Evolutionary conservation across 495 filamentous ascomycete genomes (phyloP), one percentile per base, ranked within the genome.

Genomic region (Tuber microsphaerosporum): DNA sequence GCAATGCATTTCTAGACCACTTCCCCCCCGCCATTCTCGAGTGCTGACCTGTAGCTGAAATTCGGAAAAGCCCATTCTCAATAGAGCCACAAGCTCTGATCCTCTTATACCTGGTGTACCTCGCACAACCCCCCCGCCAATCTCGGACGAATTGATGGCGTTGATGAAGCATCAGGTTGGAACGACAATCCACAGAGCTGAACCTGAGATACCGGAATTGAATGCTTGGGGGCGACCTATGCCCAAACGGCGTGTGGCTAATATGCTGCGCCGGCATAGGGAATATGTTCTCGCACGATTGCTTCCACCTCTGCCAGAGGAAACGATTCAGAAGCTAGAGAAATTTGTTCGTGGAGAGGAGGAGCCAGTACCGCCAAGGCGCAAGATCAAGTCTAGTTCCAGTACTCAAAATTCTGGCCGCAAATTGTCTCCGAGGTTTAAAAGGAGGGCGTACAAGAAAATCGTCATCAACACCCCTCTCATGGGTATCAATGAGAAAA

Each of bases 231-330:
- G 87, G 2, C 85, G 85, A 7, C 88, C 88, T 0, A 81, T 92
- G 68, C 80, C 89, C 0, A 73, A 83, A 20, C 86, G 83, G 71
- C 87, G 91, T 2, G 82, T 82, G 48, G 83, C 85, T 65, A 92
- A 91, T 72, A 89, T 91, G 71, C 84, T 88, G 16, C 86, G 84
- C 73, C 86, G 85, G 73, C 90, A 89, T 86, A 94, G 92, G 84
- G 86, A 84, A 0, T 48, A 77, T 0, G 83, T 89, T 61, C 85
- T 92, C 31, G 81, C 85, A 0, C 86, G 86, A 69, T 79, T 93
- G 7, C 82, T 92, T n/a, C 92, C 94, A 10, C 95, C 95, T 2
- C 77, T 97, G 1, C 90, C 91, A 0, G 76, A 85, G 37, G 76
- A 85, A 22, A 92, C 95, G 75, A 92, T 91, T 85, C 83, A 88